Percentiles rank a stretch among this genome's conserved stretches.
Conservation (phyloP, 2,329 filamentous ascomycete species). For the Aspergillus nomiae region DNA sequence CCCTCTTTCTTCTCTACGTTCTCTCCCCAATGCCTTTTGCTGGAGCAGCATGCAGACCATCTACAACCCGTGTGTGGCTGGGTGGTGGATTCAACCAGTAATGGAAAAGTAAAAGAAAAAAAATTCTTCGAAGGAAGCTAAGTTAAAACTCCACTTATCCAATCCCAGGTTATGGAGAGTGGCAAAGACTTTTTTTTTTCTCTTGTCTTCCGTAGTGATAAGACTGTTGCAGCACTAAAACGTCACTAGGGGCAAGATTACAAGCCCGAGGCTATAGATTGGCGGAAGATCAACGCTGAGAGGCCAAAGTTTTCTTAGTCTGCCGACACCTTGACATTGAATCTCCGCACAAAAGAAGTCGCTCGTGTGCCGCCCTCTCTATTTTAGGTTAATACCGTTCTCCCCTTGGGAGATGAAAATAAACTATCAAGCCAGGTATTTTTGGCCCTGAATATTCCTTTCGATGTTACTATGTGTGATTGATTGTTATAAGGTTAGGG, state of each 20-base stretch:
- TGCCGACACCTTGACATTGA: neutral
- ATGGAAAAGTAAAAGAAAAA: neutral
- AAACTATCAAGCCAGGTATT: neutral
- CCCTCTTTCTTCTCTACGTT: neutral
- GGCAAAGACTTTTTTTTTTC: neutral
- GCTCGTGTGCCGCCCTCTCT: slow-evolving; percentile 7
- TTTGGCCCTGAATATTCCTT: neutral
- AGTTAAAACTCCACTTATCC: neutral
- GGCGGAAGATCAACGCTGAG: slow-evolving; percentile 6
- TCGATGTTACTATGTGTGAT: neutral
- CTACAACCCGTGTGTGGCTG: slow-evolving; percentile 4
- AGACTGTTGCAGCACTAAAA: slow-evolving; percentile 13
- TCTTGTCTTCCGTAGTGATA: slow-evolving; percentile 4
- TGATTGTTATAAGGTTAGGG: slow-evolving; percentile 1
- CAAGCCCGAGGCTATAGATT: neutral
- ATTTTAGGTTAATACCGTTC: neutral
- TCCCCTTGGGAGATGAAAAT: neutral
- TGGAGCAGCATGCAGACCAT: neutral
- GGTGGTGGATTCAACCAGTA: slow-evolving; percentile 4
- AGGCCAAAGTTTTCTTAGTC: neutral
- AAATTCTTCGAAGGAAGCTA: neutral
- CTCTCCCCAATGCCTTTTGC: neutral
- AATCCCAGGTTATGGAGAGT: neutral
- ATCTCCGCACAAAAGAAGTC: slow-evolving; percentile 3
- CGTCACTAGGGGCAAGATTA: slow-evolving; percentile 2